Conservation (phyloP, 2,329 filamentous ascomycete species). For the Colletotrichum tabaci region DNA sequence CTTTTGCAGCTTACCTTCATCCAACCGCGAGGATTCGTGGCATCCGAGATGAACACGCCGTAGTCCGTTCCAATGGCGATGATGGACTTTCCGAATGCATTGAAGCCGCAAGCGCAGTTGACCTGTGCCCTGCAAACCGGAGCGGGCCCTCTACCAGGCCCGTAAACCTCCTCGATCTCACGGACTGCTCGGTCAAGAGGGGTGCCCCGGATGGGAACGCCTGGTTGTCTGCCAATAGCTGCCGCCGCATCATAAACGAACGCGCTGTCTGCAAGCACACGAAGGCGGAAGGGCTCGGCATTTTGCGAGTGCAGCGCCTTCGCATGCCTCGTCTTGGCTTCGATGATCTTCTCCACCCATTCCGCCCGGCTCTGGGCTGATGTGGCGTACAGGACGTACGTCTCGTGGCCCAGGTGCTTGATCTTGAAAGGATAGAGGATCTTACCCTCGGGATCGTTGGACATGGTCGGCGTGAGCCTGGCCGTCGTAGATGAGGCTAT, state of each 20-base stretch:
- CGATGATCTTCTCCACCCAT: constrained; percentile 94
- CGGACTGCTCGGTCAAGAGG: constrained; percentile 92
- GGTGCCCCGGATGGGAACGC: constrained; percentile 88
- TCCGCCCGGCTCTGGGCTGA: constrained; percentile 82
- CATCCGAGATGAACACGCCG: constrained; percentile 91
- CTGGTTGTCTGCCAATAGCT: constrained; percentile 70
- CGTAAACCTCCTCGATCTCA: constrained; percentile 87
- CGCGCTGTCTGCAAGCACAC: constrained; percentile 91
- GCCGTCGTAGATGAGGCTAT: constrained; percentile 63
- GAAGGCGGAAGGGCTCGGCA: constrained; percentile 92
- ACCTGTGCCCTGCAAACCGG: constrained; percentile 89
- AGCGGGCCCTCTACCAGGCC: constrained; percentile 77
- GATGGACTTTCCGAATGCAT: constrained; percentile 85
- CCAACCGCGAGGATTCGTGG: constrained; percentile 93
- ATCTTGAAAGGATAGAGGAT: constrained; percentile 95
- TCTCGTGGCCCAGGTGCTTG: constrained; percentile 94
- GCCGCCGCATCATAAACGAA: constrained; percentile 83
- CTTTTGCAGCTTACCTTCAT: constrained; percentile 74
- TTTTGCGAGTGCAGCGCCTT: constrained; percentile 91
- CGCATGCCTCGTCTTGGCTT: constrained; percentile 95
- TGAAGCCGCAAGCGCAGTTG: constrained; percentile 94
- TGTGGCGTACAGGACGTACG: constrained; percentile 91
- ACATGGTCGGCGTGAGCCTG: constrained; percentile 58
- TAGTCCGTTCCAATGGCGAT: constrained; percentile 96
- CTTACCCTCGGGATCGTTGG: constrained; percentile 82